These are phyloP conservation scores for Persicaria maculosa DNA, from an alignment of 148 eudicot genomes.

Conservation along the genomic window DNA sequence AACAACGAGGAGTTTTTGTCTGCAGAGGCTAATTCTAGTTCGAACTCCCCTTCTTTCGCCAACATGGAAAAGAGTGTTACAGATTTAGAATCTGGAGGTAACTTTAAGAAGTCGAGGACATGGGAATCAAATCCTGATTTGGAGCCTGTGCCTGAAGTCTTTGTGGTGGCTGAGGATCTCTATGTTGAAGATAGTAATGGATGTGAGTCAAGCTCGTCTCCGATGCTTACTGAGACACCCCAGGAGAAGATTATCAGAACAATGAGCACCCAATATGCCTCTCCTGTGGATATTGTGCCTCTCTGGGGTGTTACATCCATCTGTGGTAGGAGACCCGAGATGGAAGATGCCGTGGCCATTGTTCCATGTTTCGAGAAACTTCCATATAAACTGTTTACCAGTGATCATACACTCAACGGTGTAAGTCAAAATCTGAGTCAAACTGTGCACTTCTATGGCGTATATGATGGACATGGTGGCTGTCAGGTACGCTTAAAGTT, in stretches of 20 bases:
- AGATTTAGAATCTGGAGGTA: slow-evolving; percentile 30
- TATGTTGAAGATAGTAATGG: slow-evolving; percentile 25
- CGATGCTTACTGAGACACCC: slow-evolving; percentile 24
- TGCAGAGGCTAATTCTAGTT: slow-evolving; percentile 18
- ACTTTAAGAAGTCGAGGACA: slow-evolving; percentile 30
- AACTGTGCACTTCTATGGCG: slow-evolving; percentile 59
- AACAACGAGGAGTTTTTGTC: slow-evolving; percentile 28
- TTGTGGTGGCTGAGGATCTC: slow-evolving; percentile 22
- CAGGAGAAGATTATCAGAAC: slow-evolving; percentile 28
- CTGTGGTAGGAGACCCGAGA: slow-evolving; percentile 54
- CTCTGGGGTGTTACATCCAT: slow-evolving; percentile 56
- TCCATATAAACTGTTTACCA: slow-evolving; percentile 47
- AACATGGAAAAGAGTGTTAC: slow-evolving; percentile 36
- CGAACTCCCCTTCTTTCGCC: slow-evolving; percentile 37
- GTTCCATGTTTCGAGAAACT: slow-evolving; percentile 49
- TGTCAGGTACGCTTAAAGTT: slow-evolving; percentile 33
- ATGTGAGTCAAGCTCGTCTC: slow-evolving; percentile 25
- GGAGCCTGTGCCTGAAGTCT: slow-evolving; percentile 25
- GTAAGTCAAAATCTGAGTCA: slow-evolving; percentile 44
- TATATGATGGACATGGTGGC: slow-evolving; percentile 81
- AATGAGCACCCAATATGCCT: slow-evolving; percentile 30
- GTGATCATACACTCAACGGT: slow-evolving; percentile 32
- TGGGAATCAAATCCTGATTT: slow-evolving; percentile 23
- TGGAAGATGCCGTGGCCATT: slow-evolving; percentile 55
- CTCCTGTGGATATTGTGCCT: slow-evolving; percentile 41